Conservation (phyloP, 306 rosid genomes). For the Astragalus glycyphyllos region DNA sequence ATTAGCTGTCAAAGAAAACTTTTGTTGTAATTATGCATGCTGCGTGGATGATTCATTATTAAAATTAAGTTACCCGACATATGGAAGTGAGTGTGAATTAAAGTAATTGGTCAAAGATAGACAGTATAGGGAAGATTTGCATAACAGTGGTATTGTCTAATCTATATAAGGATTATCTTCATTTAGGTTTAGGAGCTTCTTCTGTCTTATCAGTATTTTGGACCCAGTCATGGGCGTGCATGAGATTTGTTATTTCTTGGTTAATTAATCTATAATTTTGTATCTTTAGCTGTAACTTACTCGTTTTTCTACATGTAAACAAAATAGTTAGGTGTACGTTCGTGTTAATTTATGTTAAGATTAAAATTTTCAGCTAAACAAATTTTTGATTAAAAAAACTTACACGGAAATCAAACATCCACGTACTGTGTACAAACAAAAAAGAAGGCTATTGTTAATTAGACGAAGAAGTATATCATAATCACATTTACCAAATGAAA, state of each 20-base stretch:
- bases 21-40: conserved; percentile 45
- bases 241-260: conserved; percentile 39
- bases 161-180: too few relatives aligned
- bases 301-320: conserved; percentile 15
- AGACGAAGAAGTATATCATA: too few relatives aligned
- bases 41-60: conserved; percentile 51
- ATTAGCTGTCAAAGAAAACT: conserved; percentile 25
- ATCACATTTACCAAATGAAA: not conserved
- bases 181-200: conserved; percentile 42
- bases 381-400: not conserved
- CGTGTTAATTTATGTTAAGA: not conserved
- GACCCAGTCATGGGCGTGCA: conserved; percentile 35
- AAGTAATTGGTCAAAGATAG: conserved; percentile 32
- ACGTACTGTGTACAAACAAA: not conserved
- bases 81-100: conserved; percentile 56
- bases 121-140: conserved; percentile 45
- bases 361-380: too few relatives aligned
- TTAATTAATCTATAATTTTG: conserved; percentile 35
- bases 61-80: conserved; percentile 47
- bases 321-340: not conserved
- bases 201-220: conserved; percentile 39
- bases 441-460: not conserved
- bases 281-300: conserved; percentile 38
- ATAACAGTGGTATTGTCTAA: not conserved
- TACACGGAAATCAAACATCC: conserved; percentile 23